These are phyloP conservation scores for Myxozyma geophila DNA, from an alignment of 805 yeast genomes.

Conservation along the genomic window DNA sequence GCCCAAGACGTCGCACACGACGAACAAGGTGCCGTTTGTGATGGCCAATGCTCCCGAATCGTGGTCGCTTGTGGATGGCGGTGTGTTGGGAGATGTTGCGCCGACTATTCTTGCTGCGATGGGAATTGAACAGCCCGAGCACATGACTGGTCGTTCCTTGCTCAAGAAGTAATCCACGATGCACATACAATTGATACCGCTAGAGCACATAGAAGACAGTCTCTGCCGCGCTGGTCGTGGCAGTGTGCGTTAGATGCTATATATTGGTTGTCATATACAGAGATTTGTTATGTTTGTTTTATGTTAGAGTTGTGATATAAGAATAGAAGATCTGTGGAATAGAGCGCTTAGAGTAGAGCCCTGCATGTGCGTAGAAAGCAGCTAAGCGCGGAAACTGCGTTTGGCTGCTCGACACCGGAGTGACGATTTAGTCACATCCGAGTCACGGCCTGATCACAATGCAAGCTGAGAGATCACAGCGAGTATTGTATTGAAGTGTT, in stretches of 20 bases:
- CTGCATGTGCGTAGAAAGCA: not conserved
- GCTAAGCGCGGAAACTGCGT: not conserved
- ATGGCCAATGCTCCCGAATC: slow-evolving; percentile 37
- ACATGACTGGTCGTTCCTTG: slow-evolving; percentile 37
- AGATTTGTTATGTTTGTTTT: too few species aligned
- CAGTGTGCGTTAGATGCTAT: slow-evolving; percentile 3
- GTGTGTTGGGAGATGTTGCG: slow-evolving; percentile 39
- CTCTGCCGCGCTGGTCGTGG: not conserved
- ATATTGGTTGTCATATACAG: too few species aligned
- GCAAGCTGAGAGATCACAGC: not conserved
- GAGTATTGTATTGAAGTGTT: too few species aligned
- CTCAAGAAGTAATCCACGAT: slow-evolving; percentile 17
- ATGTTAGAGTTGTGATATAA: too few species aligned
- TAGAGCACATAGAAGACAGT: too few species aligned
- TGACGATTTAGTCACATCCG: not conserved
- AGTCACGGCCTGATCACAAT: slow-evolving; percentile 10
- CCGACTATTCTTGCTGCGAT: slow-evolving; percentile 38
- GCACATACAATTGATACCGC: not conserved
- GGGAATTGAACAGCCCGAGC: slow-evolving; percentile 36
- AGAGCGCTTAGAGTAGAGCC: too few species aligned
- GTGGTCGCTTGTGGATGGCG: slow-evolving; percentile 35
- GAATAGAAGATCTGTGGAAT: too few species aligned
- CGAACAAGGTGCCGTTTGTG: slow-evolving; percentile 38
- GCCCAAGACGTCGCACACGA: slow-evolving; percentile 38
- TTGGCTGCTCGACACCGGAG: too few species aligned